Conservation (phyloP, 1,284 basidiomycete genomes). For the Heterobasidion annosum region DNA sequence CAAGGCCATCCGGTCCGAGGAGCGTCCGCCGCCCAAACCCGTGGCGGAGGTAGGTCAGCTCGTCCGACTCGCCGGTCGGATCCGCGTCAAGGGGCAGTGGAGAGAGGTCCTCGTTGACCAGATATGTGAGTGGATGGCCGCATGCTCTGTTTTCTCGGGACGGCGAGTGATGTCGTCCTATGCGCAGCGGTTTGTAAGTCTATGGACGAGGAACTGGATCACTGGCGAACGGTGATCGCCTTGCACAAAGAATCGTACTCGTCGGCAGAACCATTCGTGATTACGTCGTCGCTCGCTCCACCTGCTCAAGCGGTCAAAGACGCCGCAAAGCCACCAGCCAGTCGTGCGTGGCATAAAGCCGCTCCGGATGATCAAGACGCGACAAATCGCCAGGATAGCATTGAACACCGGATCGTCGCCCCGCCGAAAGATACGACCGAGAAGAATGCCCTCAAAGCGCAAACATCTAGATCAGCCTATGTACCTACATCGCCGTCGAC, state of each 20-base stretch:
- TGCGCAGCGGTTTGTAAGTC: conserved; percentile 35
- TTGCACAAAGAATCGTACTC: conserved; percentile 49
- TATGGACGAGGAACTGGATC: conserved; percentile 48
- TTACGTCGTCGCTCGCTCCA: conserved; percentile 12
- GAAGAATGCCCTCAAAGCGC: neutral
- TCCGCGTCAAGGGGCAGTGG: conserved; percentile 3
- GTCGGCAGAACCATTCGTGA: conserved; percentile 33
- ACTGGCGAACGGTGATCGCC: conserved; percentile 43
- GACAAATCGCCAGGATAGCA: no score
- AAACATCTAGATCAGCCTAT: conserved; percentile 8
- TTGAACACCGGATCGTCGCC: no score
- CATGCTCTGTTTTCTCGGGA: neutral
- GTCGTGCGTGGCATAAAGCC: neutral
- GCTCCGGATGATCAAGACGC: conserved; percentile 1
- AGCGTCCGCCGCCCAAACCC: neutral
- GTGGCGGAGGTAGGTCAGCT: conserved; percentile 8
- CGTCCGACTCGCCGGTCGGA: conserved; percentile 6
- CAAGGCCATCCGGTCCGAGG: conserved; percentile 16
- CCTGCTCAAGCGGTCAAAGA: neutral
- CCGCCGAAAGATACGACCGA: no score
- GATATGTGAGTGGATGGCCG: conserved; percentile 5
- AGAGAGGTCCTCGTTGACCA: conserved; percentile 6
- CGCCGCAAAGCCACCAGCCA: neutral
- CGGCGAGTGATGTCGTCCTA: neutral
- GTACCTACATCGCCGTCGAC: conserved; percentile 7